These are phyloP conservation scores for Beta corolliflora DNA, from an alignment of 179 eudicot genomes.

Conservation along the genomic window DNA sequence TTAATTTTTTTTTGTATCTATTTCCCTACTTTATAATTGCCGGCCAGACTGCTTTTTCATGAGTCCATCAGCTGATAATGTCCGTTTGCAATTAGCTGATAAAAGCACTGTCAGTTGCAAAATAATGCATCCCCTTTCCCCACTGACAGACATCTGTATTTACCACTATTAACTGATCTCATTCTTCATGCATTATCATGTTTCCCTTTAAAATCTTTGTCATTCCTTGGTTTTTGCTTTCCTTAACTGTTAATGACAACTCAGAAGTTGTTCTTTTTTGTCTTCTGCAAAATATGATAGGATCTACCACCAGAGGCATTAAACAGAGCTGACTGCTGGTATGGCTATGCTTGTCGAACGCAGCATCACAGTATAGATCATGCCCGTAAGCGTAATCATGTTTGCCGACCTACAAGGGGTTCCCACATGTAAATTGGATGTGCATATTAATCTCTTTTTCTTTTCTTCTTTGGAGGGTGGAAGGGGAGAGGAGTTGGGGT, in stretches of 20 bases:
- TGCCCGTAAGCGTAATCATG: constrained; percentile 82
- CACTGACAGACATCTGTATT: background rate
- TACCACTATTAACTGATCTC: background rate
- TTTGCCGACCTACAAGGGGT: constrained; percentile 88
- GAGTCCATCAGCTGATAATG: too few species aligned
- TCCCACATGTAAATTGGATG: constrained; percentile 15
- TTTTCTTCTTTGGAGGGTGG: background rate
- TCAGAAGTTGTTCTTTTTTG: background rate
- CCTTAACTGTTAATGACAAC: background rate
- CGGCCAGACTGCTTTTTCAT: too few species aligned
- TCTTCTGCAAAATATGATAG: constrained; percentile 30
- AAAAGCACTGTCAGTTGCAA: background rate
- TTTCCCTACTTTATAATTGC: too few species aligned
- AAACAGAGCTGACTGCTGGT: constrained; percentile 83
- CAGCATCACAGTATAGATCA: constrained; percentile 81
- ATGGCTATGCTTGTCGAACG: constrained; percentile 82
- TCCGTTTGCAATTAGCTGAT: too few species aligned
- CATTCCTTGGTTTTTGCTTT: background rate
- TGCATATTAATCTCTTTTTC: background rate
- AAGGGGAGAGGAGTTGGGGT: background rate
- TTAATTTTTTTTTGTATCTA: too few species aligned
- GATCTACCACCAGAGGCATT: constrained; percentile 61
- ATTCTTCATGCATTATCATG: background rate
- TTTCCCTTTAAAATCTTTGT: background rate
- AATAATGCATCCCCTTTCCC: too few species aligned